These are phyloP conservation scores for Desmodesmus armatus DNA, from an alignment of 139 green algal genomes.

Conservation along the genomic window DNA sequence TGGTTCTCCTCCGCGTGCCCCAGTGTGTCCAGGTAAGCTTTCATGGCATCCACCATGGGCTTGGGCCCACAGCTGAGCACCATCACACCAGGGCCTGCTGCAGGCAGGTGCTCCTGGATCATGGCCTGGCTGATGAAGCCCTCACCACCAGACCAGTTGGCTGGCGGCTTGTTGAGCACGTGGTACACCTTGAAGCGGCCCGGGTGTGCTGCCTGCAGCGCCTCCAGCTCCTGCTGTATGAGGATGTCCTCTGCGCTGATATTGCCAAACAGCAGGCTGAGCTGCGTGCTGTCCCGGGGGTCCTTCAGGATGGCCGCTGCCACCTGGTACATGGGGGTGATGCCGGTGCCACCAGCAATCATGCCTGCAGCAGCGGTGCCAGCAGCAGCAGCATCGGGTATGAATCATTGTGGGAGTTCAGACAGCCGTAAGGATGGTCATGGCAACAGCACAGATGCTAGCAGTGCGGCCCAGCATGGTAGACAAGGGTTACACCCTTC, in stretches of 20 bases:
- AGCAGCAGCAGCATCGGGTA: neutral
- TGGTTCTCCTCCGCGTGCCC: constrained; percentile 81
- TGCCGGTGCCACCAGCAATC: constrained; percentile 94
- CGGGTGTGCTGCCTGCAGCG: constrained; percentile 64
- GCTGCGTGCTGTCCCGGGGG: constrained; percentile 74
- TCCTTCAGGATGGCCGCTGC: constrained; percentile 79
- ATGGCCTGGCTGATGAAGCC: constrained; percentile 88
- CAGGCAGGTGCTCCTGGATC: constrained; percentile 75
- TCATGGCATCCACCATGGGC: constrained; percentile 94
- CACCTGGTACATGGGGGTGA: constrained; percentile 97
- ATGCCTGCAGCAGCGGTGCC: constrained; percentile 74
- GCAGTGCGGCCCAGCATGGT: too few species aligned
- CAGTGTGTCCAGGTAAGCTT: constrained; percentile 74
- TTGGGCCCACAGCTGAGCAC: constrained; percentile 88
- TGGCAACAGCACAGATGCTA: neutral
- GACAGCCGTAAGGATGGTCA: neutral
- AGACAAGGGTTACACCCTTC: too few species aligned
- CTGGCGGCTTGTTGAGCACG: constrained; percentile 52
- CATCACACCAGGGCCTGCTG: constrained; percentile 61
- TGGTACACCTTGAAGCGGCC: constrained; percentile 54
- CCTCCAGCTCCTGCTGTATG: constrained; percentile 78
- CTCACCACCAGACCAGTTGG: constrained; percentile 50
- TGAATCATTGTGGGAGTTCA: neutral
- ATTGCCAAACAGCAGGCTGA: constrained; percentile 92
- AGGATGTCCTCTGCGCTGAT: constrained; percentile 92